These are phyloP conservation scores for Antitrichia curtipendula DNA, from an alignment of 225 moss, liverwort and hornwort genomes.

Conservation along the genomic window DNA sequence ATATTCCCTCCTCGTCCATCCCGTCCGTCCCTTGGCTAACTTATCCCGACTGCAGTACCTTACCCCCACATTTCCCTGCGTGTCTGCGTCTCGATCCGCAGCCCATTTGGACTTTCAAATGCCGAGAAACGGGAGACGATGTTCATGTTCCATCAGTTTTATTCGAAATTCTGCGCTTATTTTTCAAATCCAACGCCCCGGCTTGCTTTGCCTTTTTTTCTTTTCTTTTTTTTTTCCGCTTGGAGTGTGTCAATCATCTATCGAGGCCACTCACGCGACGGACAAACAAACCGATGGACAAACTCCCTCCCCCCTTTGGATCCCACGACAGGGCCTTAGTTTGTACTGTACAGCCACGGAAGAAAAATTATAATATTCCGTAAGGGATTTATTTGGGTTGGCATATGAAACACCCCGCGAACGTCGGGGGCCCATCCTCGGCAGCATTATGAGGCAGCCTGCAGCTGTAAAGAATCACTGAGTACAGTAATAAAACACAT, in stretches of 20 bases:
- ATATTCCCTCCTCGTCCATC: neutral
- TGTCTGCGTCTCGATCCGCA: too few species aligned
- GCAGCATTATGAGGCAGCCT: neutral
- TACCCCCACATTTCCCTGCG: neutral
- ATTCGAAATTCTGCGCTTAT: neutral
- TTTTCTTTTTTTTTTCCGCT: neutral
- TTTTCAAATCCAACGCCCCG: neutral
- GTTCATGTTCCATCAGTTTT: too few species aligned
- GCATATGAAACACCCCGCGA: neutral
- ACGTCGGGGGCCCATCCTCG: neutral
- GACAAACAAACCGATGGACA: too few species aligned
- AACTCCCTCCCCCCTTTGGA: too few species aligned
- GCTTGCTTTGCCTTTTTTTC: neutral
- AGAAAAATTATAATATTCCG: neutral
- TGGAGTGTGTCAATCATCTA: neutral
- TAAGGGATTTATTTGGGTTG: neutral
- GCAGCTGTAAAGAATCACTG: slow-evolving; percentile 3
- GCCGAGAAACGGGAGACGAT: too few species aligned
- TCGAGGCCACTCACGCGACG: too few species aligned
- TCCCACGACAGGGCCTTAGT: too few species aligned
- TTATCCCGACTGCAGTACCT: neutral
- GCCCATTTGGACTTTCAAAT: neutral
- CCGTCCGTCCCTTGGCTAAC: neutral
- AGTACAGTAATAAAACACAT: neutral
- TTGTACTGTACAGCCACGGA: neutral